Conservation (phyloP, 2,329 filamentous ascomycete species). For the Sporothrix protearum region DNA sequence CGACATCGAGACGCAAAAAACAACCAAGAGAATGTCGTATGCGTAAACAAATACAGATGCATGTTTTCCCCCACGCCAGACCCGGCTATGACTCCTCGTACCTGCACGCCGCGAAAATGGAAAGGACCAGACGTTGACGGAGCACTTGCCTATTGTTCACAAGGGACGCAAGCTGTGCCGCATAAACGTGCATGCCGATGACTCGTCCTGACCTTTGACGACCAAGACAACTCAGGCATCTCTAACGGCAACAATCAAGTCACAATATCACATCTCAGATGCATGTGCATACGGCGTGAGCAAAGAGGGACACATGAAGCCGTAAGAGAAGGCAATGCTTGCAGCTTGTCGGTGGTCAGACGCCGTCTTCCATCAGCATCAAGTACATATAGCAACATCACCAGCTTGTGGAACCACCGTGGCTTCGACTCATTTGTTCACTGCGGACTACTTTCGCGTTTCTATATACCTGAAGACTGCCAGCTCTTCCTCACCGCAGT, state of each 20-base stretch:
- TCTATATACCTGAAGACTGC: background rate
- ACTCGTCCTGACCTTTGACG: background rate
- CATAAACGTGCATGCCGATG: background rate
- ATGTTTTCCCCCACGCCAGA: background rate
- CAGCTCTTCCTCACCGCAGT: background rate
- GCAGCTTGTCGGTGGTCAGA: background rate
- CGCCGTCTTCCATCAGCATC: background rate
- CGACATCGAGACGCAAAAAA: background rate
- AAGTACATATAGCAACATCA: background rate
- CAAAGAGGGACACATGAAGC: background rate
- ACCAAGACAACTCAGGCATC: background rate
- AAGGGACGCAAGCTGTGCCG: background rate
- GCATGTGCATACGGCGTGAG: background rate
- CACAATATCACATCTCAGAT: background rate
- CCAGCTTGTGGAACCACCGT: background rate
- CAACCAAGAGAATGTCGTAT: background rate
- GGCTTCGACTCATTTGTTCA: background rate
- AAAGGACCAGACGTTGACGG: background rate
- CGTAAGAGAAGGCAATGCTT: background rate
- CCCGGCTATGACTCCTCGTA: background rate
- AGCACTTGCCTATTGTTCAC: background rate
- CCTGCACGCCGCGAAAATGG: background rate
- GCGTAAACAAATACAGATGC: background rate
- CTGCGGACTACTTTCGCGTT: background rate
- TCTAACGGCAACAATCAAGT: background rate